Evolutionary conservation across 371 early-diverging fungal species (phyloP), one percentile per base, ranked within the genome.

Genomic region (Basidiobolus meristosporus): DNA sequence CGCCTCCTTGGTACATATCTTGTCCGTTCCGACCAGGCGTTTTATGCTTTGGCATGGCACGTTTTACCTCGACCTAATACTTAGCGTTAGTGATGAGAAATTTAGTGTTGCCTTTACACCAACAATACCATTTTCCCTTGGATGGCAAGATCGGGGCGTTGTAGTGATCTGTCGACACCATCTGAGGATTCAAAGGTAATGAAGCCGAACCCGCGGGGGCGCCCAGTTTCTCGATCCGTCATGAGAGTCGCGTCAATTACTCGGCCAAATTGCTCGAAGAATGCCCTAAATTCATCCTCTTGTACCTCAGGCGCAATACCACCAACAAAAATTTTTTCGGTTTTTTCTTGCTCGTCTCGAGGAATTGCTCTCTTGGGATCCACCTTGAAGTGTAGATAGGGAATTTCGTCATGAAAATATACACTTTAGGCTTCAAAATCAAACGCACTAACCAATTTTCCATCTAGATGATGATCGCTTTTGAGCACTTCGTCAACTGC

Each of bases 271-370:
- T 69, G 68, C 12, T 59, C 51, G 50, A 90, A 90, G 44, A 62
- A 73, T 31, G 75, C 65, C 28, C 65, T 63, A 50, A 90, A 70
- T 43, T 85, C 84, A 20, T 82, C 85, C 47, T 86, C 84, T 10
- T 75, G 69, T 3, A 79, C 78, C 7, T 81, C 78, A 4, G 76
- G 55, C 4, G 83, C 67, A 31, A 91, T 73, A 3, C 90, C 87
- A 36, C 89, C 90, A 6, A 90, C 87, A 63, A 91, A 91, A 36
- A 90, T 70, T 64, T 86, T 87, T 46, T 82, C 81, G 16, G 80
- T 76, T 44, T 69, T 75, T 54, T 80, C n/a, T n/a, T n/a, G n/a
- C 40, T 73, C 69, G 35, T 75, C 79, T 14, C 77, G 67, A 18
- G 89, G 87, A 50, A 89, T 69, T 0, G 89, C 89, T 19, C 75